These are phyloP conservation scores for Suhomyces prunicola DNA, from an alignment of 805 yeast genomes.

Conservation along the genomic window DNA sequence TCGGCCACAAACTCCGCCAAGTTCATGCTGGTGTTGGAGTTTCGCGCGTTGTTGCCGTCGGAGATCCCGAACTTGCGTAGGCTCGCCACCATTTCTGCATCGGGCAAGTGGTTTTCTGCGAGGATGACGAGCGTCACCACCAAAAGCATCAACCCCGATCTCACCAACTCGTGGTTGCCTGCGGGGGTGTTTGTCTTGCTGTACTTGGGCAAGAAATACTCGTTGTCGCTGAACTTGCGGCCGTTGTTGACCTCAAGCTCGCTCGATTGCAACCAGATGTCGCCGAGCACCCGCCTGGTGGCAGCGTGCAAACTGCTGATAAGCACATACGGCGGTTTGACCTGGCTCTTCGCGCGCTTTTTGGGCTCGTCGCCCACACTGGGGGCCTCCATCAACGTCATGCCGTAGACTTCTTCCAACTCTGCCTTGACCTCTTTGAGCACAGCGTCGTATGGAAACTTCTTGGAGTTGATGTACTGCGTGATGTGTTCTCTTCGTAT, in stretches of 20 bases:
- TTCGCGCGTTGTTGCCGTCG: conserved; percentile 7
- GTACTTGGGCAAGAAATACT: conserved; percentile 23
- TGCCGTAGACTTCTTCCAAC: conserved; percentile 26
- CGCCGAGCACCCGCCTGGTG: conserved; percentile 22
- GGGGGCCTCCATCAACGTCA: conserved; percentile 21
- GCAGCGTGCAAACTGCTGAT: conserved; percentile 17
- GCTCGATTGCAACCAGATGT: conserved; percentile 18
- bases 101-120: conserved; percentile 30
- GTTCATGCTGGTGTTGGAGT: conserved; percentile 12
- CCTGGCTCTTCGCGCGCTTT: conserved; percentile 1
- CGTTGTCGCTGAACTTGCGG: conserved; percentile 9
- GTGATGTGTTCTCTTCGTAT: conserved; percentile 23
- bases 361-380: neutral
- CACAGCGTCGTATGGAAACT: conserved; percentile 13
- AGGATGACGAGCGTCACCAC: conserved; percentile 28
- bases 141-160: conserved; percentile 29
- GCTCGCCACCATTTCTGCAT: conserved; percentile 19
- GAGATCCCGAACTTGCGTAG: conserved; percentile 21
- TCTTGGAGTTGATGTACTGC: conserved; percentile 5
- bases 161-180: conserved; percentile 25
- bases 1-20: conserved; percentile 23
- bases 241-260: conserved; percentile 3
- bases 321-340: conserved; percentile 16
- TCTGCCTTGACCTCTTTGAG: conserved; percentile 14
- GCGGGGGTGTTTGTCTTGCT: conserved; percentile 15